Percentiles rank a stretch among this genome's conserved stretches.
These are phyloP conservation scores for Globisporangium rhizosaccharum DNA, from an alignment of 352 stramenopile genomes.

Conservation along the genomic window DNA sequence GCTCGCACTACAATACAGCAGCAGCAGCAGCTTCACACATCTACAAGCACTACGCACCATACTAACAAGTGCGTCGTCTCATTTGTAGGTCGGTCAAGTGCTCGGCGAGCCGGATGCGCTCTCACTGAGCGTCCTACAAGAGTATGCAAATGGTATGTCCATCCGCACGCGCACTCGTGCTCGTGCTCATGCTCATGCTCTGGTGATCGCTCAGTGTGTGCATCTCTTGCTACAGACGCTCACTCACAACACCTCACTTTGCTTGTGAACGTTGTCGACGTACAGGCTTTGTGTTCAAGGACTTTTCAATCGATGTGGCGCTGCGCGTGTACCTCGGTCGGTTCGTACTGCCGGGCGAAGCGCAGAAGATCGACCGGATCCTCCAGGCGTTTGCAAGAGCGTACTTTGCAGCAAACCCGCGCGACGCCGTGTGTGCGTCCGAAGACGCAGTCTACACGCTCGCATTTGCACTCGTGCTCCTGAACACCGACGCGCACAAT, in stretches of 20 bases:
- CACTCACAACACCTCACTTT: neutral
- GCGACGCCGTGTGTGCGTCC: slow-evolving; percentile 43
- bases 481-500: slow-evolving; percentile 82
- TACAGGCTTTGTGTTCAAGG: slow-evolving; percentile 54
- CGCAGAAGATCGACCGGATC: slow-evolving; percentile 85
- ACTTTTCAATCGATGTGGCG: slow-evolving; percentile 55
- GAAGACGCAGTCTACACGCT: slow-evolving; percentile 77
- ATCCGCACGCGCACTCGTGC: neutral
- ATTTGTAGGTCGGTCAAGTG: slow-evolving; percentile 44
- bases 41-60: neutral
- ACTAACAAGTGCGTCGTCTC: neutral
- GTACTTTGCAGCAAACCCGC: slow-evolving; percentile 53
- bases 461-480: slow-evolving; percentile 68
- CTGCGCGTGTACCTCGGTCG: slow-evolving; percentile 68
- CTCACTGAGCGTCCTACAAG: slow-evolving; percentile 54
- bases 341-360: slow-evolving; percentile 66
- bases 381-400: slow-evolving; percentile 70
- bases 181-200: neutral
- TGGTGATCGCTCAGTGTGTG: neutral
- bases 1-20: neutral
- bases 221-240: neutral
- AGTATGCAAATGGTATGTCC: slow-evolving; percentile 50
- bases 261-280: neutral
- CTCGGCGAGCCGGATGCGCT: slow-evolving; percentile 61
- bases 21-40: neutral